These are phyloP conservation scores for Potentilla sterilis DNA, from an alignment of 306 rosid species.

Conservation along the genomic window DNA sequence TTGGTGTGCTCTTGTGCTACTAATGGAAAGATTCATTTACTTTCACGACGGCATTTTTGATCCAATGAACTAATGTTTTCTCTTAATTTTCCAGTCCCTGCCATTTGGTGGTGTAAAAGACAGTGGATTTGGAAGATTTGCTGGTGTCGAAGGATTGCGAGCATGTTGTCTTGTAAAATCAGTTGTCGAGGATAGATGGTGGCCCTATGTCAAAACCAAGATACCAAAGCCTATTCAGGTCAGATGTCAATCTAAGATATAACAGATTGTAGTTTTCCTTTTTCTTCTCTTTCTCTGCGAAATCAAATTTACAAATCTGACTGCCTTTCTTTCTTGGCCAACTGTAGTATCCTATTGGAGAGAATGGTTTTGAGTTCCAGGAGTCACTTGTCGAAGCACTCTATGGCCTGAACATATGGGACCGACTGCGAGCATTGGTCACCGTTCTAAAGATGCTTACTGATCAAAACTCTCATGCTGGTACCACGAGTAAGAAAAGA, in stretches of 20 bases:
- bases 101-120: slow-evolving; percentile 95
- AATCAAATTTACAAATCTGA: neutral
- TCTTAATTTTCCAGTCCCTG: slow-evolving; percentile 66
- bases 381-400: slow-evolving; percentile 74
- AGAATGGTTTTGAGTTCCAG: slow-evolving; percentile 82
- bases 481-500: slow-evolving; percentile 39
- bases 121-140: slow-evolving; percentile 96
- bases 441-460: slow-evolving; percentile 65
- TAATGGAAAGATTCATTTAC: neutral
- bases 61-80: slow-evolving; percentile 19
- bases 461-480: slow-evolving; percentile 50
- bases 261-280: neutral
- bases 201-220: slow-evolving; percentile 76
- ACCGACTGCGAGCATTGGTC: slow-evolving; percentile 75
- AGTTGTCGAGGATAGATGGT: slow-evolving; percentile 95
- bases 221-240: slow-evolving; percentile 95
- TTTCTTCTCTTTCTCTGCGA: neutral
- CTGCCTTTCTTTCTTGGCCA: slow-evolving; percentile 21
- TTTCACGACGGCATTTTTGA: slow-evolving; percentile 6
- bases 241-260: slow-evolving; percentile 25
- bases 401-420: slow-evolving; percentile 86
- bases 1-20: neutral
- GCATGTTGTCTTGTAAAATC: slow-evolving; percentile 95
- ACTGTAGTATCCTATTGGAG: slow-evolving; percentile 78
- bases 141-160: slow-evolving; percentile 88